Base-by-base conservation (phyloP, 2,329 filamentous ascomycete genomes). In the Fusarium concolor region DNA sequence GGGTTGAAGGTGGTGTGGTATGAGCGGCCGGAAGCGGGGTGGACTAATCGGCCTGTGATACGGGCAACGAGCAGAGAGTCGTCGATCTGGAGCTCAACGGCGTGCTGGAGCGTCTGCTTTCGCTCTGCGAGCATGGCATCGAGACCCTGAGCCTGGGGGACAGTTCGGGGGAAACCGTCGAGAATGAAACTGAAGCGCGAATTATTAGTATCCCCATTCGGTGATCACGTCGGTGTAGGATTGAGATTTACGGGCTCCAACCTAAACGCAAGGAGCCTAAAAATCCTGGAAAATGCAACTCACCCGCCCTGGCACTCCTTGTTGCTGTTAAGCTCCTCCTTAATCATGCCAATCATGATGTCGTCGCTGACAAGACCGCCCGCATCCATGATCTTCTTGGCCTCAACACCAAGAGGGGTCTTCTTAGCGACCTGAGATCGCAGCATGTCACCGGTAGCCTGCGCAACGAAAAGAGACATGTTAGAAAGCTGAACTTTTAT, bases 331-430 rank as follows among this genome's bases (percentile, higher is more conserved):
- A 99, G 88, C 87, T 99, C 95, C 80, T 91, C 92, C 89, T 96
- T 95, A 86, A 99, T 99, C 96, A 99, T 99, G 82, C 95, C 94
- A 81, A 99, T 92, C 88, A 99, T 95, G 79, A 99, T 99, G 79
- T 98, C 95, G 82, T 99, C 96, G 81, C 94, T 97, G 80, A 99
- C 96, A 62, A 99, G 89, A 74, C 95, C 95, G 75, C 96, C 96
- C 80, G 95, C 92, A 79, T 99, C 96, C 96, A 99, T 99, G 82
- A 99, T 99, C 90, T 98, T 98, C 90, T 99, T 99, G 72, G 96
- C 96, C 85, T 97, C 94, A 78, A 92, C 89, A 74, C 96, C 96
- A 71, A 99, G 89, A 62, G 92, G 83, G 59, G 96, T 99, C 90
- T 98, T 97, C 85, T 97, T 96, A 71, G 95, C 92, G 78, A 99